A percentile compares a stretch with the other conserved stretches of the same genome.
Evolutionary conservation across 139 green algal species (phyloP).

Genomic region (Micractinium conductrix): DNA sequence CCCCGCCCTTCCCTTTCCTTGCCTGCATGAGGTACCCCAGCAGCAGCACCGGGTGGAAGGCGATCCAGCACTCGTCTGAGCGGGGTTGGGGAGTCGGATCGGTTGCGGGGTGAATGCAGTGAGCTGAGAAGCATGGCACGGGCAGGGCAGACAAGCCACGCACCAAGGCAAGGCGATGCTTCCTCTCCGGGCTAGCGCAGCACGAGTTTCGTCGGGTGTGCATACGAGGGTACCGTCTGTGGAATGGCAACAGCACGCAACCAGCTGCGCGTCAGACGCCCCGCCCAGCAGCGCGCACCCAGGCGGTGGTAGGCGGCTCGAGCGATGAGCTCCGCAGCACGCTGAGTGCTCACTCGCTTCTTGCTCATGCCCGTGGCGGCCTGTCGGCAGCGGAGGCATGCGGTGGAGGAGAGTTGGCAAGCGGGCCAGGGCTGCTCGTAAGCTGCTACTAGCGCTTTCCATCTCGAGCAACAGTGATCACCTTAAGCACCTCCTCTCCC

Average conservation of each 20-base stretch:
- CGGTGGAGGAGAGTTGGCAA: too few relatives aligned
- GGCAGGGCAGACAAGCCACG: neutral
- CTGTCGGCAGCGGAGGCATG: neutral
- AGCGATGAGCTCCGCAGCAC: slow-evolving; percentile 69
- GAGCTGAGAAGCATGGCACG: neutral
- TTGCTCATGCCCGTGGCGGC: slow-evolving; percentile 31
- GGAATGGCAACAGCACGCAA: slow-evolving; percentile 44
- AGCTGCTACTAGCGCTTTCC: too few relatives aligned
- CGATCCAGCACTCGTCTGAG: slow-evolving; percentile 80
- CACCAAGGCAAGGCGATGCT: neutral
- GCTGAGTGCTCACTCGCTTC: slow-evolving; percentile 41
- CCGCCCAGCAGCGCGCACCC: slow-evolving; percentile 75
- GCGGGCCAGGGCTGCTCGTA: too few relatives aligned
- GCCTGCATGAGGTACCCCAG: slow-evolving; percentile 62
- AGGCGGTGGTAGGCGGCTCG: slow-evolving; percentile 70
- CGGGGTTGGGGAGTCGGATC: too few relatives aligned
- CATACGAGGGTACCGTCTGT: neutral
- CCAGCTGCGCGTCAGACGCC: slow-evolving; percentile 77
- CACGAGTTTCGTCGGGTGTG: too few relatives aligned
- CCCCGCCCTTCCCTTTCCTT: too few relatives aligned
- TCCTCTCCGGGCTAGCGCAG: too few relatives aligned
- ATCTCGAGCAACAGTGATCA: too few relatives aligned
- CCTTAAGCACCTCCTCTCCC: too few relatives aligned
- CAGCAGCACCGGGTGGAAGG: slow-evolving; percentile 78
- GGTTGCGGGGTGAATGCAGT: too few relatives aligned